These are phyloP conservation scores for Exsudoporus frostii DNA, from an alignment of 768 basidiomycete species.

Conservation along the genomic window DNA sequence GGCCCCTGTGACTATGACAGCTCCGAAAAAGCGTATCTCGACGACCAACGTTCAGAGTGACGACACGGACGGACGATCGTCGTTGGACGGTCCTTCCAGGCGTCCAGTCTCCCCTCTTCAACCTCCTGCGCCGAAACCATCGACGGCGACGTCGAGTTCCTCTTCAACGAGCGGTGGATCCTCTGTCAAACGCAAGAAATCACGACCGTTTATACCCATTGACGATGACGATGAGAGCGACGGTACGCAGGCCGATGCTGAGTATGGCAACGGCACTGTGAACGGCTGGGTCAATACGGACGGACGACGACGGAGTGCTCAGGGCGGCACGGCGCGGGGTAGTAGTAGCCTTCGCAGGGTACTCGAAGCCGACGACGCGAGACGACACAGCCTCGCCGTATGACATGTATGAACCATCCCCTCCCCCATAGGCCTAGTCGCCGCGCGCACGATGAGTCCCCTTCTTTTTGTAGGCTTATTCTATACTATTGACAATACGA, in stretches of 20 bases:
- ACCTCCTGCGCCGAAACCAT: conserved; percentile 36
- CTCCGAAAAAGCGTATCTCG: conserved; percentile 45
- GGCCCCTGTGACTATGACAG: conserved; percentile 25
- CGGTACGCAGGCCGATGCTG: conserved; percentile 69
- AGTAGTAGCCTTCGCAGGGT: conserved; percentile 31
- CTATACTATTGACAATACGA: conserved; percentile 33
- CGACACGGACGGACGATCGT: conserved; percentile 40
- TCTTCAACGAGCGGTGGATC: conserved; percentile 23
- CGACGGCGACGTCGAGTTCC: conserved; percentile 35
- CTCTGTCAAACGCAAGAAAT: conserved; percentile 50
- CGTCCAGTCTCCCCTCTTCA: conserved; percentile 31
- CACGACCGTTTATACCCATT: conserved; percentile 42
- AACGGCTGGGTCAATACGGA: conserved; percentile 58
- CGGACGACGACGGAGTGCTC: conserved; percentile 46
- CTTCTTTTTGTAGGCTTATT: conserved; percentile 31
- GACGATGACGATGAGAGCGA: conserved; percentile 61
- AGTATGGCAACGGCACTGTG: conserved; percentile 41
- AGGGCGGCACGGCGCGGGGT: conserved; percentile 13
- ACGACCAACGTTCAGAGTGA: conserved; percentile 32
- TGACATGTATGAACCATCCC: conserved; percentile 32
- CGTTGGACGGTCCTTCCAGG: conserved; percentile 34
- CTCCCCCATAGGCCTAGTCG: conserved; percentile 11
- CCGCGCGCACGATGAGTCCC: conserved; percentile 11
- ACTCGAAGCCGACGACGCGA: conserved; percentile 47
- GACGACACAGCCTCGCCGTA: conserved; percentile 67